Conservation (phyloP, 176 grass and related monocot species). For the Oryza glaberrima region DNA sequence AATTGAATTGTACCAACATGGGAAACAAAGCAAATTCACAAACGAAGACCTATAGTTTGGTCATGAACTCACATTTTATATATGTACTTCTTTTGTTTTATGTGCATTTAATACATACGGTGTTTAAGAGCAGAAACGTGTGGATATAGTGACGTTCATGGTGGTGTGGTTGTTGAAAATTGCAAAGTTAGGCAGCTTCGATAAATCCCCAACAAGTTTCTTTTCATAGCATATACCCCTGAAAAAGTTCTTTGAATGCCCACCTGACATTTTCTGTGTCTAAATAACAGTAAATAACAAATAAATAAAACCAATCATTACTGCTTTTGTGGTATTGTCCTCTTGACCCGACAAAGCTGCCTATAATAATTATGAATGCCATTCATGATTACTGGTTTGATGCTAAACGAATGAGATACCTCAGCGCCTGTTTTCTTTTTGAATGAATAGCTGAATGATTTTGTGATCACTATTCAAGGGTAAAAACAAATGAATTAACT, state of each 20-base stretch:
- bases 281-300: conserved; percentile 10
- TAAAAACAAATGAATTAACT: too few species aligned
- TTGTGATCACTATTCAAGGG: too few species aligned
- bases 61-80: background rate
- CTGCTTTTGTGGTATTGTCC: background rate
- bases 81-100: background rate
- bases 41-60: background rate
- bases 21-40: conserved; percentile 12
- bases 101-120: background rate
- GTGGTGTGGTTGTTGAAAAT: background rate
- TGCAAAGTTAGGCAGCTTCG: background rate
- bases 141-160: conserved; percentile 24
- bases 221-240: conserved; percentile 1
- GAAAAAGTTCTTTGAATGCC: background rate
- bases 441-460: too few species aligned
- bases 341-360: background rate
- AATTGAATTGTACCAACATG: background rate
- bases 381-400: background rate
- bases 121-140: background rate
- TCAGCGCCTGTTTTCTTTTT: too few species aligned
- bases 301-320: background rate
- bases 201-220: conserved; percentile 7
- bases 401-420: background rate
- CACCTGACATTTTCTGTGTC: background rate
- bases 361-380: background rate